Percentiles rank a stretch among this genome's conserved stretches.
Evolutionary conservation across 2,329 filamentous ascomycete species (phyloP).

Genomic region (Fusarium pseudocircinatum): DNA sequence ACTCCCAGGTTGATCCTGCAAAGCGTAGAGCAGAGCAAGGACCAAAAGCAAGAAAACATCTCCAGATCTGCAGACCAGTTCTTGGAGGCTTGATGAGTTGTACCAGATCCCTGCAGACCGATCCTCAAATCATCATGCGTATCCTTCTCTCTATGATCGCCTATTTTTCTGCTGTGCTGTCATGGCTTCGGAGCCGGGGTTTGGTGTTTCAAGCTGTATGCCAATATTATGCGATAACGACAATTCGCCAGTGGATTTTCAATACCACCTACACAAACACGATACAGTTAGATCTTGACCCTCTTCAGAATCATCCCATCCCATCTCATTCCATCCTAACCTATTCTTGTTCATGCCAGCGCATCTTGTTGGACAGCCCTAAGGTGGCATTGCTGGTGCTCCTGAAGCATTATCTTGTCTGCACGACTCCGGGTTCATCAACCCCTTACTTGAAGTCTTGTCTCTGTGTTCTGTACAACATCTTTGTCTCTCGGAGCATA

Average conservation of each 20-base stretch:
- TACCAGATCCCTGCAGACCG: conserved; percentile 28
- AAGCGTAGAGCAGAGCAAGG: neutral
- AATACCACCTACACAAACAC: neutral
- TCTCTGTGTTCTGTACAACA: conserved; percentile 9
- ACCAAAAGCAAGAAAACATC: neutral
- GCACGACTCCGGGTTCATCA: conserved; percentile 18
- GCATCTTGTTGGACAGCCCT: conserved; percentile 29
- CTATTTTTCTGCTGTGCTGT: conserved; percentile 33
- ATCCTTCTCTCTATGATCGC: neutral
- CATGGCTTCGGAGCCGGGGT: conserved; percentile 31
- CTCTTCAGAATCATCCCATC: conserved; percentile 26
- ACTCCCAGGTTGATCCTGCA: conserved; percentile 1
- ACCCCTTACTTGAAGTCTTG: neutral
- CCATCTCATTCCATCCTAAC: conserved; percentile 8
- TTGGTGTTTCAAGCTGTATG: conserved; percentile 26
- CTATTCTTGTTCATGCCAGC: conserved; percentile 18
- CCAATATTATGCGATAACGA: conserved; percentile 27
- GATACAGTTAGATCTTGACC: conserved; percentile 13
- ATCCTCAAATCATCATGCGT: conserved; percentile 25
- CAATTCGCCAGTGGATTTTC: neutral
- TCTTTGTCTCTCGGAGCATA: conserved; percentile 3
- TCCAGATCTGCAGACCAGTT: conserved; percentile 10
- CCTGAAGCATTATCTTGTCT: conserved; percentile 1
- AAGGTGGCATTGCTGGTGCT: conserved; percentile 8
- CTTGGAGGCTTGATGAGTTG: conserved; percentile 7